Evolutionary conservation across 495 filamentous ascomycete species (phyloP).

Genomic region (Aspergillus conjunctus): DNA sequence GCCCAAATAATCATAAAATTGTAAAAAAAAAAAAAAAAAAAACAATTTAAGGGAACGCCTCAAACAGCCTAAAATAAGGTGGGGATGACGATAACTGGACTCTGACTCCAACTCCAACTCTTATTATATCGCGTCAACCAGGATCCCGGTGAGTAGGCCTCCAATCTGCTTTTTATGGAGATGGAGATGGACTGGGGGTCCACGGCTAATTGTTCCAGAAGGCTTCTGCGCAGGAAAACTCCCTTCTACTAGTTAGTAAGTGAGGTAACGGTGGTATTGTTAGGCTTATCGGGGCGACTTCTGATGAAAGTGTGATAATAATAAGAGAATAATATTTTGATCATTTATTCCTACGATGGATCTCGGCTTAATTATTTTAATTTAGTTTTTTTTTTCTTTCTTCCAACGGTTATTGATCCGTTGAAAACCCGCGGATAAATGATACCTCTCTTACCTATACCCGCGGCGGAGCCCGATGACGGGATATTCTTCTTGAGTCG

Average conservation of each 20-base stretch:
- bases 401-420: no score
- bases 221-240: constrained; percentile 6
- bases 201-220: constrained; percentile 16
- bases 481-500: not conserved
- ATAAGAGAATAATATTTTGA: not conserved
- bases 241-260: not conserved
- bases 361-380: not conserved
- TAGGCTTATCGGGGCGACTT: not conserved
- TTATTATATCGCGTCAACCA: no score
- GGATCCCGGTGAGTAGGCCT: no score
- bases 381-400: not conserved
- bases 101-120: no score
- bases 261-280: constrained; percentile 3
- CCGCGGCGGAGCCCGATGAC: not conserved
- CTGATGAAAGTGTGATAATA: not conserved
- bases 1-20: no score
- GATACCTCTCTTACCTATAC: no score
- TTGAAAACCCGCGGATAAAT: no score
- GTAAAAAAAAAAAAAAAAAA: no score
- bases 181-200: not conserved
- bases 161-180: no score
- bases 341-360: not conserved
- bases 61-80: no score
- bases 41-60: no score
- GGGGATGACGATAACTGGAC: no score